These are phyloP conservation scores for Wickerhamiella cacticola DNA, from an alignment of 805 yeast species.

Conservation along the genomic window DNA sequence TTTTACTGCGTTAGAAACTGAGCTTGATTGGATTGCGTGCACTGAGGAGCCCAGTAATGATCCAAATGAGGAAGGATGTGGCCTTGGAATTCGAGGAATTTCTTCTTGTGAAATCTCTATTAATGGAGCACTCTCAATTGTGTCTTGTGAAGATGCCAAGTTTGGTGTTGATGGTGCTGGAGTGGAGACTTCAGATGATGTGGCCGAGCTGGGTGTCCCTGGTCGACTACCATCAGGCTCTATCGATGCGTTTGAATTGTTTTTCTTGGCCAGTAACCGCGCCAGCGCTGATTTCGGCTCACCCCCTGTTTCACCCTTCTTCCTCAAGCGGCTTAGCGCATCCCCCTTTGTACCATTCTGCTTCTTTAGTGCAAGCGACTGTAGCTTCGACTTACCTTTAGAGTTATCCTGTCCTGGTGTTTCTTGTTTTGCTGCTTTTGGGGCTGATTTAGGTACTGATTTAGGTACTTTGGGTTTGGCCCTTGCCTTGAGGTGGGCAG, in stretches of 20 bases:
- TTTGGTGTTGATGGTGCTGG: neutral
- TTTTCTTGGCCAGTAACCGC: slow-evolving; percentile 7
- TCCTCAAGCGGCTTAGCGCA: slow-evolving; percentile 4
- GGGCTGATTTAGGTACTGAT: neutral
- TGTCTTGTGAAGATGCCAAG: neutral
- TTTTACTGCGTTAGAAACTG: slow-evolving; percentile 19
- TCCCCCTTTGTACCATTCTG: slow-evolving; percentile 2
- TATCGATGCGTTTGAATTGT: neutral
- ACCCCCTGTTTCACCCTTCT: neutral
- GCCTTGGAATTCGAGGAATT: neutral
- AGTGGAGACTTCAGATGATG: neutral
- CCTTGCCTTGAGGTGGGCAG: slow-evolving; percentile 17
- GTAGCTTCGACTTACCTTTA: slow-evolving; percentile 20
- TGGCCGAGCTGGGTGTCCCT: neutral
- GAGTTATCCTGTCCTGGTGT: slow-evolving; percentile 3
- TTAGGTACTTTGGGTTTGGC: slow-evolving; percentile 14
- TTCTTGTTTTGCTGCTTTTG: slow-evolving; percentile 12
- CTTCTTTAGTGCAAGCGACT: slow-evolving; percentile 11
- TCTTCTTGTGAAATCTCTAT: neutral
- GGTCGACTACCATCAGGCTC: neutral
- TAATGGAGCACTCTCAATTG: neutral
- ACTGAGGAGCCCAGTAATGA: slow-evolving; percentile 10
- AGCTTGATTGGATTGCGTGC: slow-evolving; percentile 1
- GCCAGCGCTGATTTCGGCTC: slow-evolving; percentile 12
- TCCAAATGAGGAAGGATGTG: slow-evolving; percentile 13